These are phyloP conservation scores for Suillus subaureus DNA, from an alignment of 768 basidiomycete species.

Conservation along the genomic window DNA sequence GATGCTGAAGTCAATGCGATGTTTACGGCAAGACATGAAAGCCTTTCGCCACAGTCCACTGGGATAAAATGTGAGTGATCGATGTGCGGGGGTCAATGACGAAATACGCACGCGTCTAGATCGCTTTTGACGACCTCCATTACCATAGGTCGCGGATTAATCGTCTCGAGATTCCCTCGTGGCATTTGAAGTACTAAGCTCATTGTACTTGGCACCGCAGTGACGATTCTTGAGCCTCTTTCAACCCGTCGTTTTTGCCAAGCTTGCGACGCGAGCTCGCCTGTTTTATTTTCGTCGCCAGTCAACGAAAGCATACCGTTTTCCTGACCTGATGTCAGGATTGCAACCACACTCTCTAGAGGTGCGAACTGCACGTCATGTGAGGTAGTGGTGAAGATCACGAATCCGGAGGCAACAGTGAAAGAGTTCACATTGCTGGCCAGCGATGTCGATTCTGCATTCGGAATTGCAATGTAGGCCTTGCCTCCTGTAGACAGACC, in stretches of 20 bases:
- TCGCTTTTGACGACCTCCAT: constrained; percentile 81
- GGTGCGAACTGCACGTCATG: constrained; percentile 83
- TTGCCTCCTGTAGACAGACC: constrained; percentile 71
- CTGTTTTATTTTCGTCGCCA: constrained; percentile 24
- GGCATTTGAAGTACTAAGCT: constrained; percentile 96
- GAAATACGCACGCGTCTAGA: constrained; percentile 62
- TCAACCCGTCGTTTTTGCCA: constrained; percentile 85
- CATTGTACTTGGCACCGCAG: constrained; percentile 86
- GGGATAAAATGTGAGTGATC: not conserved
- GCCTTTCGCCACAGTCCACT: constrained; percentile 85
- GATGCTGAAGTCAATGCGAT: constrained; percentile 88
- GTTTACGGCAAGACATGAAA: constrained; percentile 88
- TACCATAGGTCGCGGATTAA: constrained; percentile 90
- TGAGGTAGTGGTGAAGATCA: constrained; percentile 82
- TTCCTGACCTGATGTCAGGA: constrained; percentile 9
- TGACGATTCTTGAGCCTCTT: constrained; percentile 87
- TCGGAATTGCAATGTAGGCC: constrained; percentile 50
- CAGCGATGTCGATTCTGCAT: constrained; percentile 36
- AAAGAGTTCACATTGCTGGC: constrained; percentile 72
- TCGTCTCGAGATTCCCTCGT: constrained; percentile 93
- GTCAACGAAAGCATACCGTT: constrained; percentile 28
- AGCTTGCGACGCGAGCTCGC: constrained; percentile 19
- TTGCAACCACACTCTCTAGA: constrained; percentile 27
- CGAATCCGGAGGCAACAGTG: constrained; percentile 67
- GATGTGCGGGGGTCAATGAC: not conserved